Percentiles rank a stretch among this genome's conserved stretches.
Conservation (phyloP, 257 asterid genomes). For the Gynochthodes officinalis region DNA sequence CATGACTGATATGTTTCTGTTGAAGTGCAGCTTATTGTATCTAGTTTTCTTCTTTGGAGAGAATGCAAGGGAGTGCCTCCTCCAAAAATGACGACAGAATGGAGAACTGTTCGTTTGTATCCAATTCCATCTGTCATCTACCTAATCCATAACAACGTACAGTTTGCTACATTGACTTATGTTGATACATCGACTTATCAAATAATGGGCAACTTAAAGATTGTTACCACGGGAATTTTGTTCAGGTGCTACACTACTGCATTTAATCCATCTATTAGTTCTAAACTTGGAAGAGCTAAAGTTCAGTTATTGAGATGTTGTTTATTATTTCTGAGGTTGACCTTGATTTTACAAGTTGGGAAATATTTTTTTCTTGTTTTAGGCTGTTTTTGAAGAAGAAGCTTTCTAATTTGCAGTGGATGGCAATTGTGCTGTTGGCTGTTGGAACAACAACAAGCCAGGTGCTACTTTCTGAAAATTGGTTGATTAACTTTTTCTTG, state of each 20-base stretch:
- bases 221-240: conserved; percentile 85
- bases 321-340: conserved; percentile 6
- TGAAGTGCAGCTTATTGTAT: conserved; percentile 73
- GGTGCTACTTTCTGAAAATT: conserved; percentile 50
- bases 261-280: conserved; percentile 12
- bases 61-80: conserved; percentile 57
- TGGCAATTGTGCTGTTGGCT: conserved; percentile 84
- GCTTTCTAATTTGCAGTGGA: conserved; percentile 98
- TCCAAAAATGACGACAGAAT: conserved; percentile 88
- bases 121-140: conserved; percentile 93
- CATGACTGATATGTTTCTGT: conserved; percentile 11
- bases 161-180: conserved; percentile 93
- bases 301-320: background rate
- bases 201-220: conserved; percentile 95
- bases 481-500: background rate
- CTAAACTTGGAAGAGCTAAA: background rate
- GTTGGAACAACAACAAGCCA: conserved; percentile 96
- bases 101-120: conserved; percentile 71
- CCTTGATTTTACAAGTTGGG: conserved; percentile 20
- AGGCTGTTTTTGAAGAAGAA: conserved; percentile 97
- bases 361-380: conserved; percentile 32
- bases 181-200: conserved; percentile 96
- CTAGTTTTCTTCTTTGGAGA: conserved; percentile 80
- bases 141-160: conserved; percentile 95
- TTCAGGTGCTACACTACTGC: conserved; percentile 54